phyloP scores from a whole-genome alignment of 768 basidiomycete genomes.

The Kockovaella imperatae region DNA sequence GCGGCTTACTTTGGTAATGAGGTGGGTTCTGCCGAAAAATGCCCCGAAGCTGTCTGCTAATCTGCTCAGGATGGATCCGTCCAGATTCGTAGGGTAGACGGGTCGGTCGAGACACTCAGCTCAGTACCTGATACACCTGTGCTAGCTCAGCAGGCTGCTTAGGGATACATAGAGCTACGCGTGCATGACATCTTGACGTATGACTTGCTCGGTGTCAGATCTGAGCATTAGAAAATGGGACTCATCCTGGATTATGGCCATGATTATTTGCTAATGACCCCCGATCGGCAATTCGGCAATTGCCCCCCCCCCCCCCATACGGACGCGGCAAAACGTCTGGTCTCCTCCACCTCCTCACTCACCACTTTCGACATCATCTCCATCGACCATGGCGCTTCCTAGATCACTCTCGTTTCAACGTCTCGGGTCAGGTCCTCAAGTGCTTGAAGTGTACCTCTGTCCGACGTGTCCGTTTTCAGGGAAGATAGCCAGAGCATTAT shows the following conservation, averaged over 20 bases:
- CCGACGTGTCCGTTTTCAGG: conserved; percentile 23
- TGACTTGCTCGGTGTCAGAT: too few relatives aligned
- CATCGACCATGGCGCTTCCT: background rate
- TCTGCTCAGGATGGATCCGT: conserved; percentile 30
- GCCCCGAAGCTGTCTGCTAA: background rate
- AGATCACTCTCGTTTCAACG: background rate
- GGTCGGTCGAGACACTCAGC: conserved; percentile 15
- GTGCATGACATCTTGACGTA: too few relatives aligned
- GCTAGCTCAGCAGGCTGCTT: conserved; percentile 10
- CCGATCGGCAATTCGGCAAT: too few relatives aligned
- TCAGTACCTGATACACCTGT: conserved; percentile 29
- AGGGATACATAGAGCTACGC: too few relatives aligned
- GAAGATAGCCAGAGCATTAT: conserved; percentile 33
- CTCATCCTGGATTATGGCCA: too few relatives aligned
- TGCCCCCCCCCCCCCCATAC: too few relatives aligned
- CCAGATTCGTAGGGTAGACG: conserved; percentile 19
- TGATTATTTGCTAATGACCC: too few relatives aligned
- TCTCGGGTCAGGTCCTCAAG: background rate
- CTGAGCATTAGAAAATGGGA: too few relatives aligned
- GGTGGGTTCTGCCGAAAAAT: conserved; percentile 13
- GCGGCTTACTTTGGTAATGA: conserved; percentile 77
- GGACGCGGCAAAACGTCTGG: too few relatives aligned
- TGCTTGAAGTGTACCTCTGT: conserved; percentile 1
- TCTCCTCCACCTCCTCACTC: too few relatives aligned
- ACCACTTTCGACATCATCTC: too few relatives aligned